Conservation (phyloP, 2,329 filamentous ascomycete genomes). For the Arthrobotrys sphaeroides region DNA sequence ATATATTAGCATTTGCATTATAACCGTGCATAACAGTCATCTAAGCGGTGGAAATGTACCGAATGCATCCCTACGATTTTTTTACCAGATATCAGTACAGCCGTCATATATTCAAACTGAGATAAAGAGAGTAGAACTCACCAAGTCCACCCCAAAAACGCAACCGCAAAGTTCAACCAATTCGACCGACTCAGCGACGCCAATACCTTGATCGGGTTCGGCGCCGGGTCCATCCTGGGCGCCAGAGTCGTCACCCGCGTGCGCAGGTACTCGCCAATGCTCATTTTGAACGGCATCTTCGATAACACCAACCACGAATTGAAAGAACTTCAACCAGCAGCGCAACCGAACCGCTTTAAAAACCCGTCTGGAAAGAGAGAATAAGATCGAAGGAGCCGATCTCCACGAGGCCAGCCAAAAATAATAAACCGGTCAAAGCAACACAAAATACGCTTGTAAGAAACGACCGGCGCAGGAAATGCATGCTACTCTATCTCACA, state of each 20-base stretch:
- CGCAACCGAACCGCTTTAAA: not conserved
- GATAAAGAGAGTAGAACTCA: constrained; percentile 18
- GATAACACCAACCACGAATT: not conserved
- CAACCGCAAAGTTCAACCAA: constrained; percentile 66
- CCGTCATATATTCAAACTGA: not conserved
- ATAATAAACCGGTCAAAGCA: not conserved
- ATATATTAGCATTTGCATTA: not conserved
- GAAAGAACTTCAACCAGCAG: not conserved
- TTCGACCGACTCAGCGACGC: constrained; percentile 65
- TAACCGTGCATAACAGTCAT: not conserved
- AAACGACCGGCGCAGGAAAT: not conserved
- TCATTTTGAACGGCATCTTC: constrained; percentile 36
- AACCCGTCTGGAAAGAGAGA: not conserved
- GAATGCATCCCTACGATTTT: constrained; percentile 73
- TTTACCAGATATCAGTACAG: not conserved
- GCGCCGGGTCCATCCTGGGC: constrained; percentile 67
- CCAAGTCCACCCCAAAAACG: constrained; percentile 68
- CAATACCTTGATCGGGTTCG: constrained; percentile 65
- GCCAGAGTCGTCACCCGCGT: constrained; percentile 69
- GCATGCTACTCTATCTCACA: not conserved
- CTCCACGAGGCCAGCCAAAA: not conserved
- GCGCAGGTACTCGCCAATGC: constrained; percentile 42
- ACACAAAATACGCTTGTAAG: not conserved
- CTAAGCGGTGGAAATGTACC: constrained; percentile 65
- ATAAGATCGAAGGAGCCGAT: not conserved